Base-by-base conservation (phyloP, 2,329 filamentous ascomycete genomes). In the Bertia moriformis region DNA sequence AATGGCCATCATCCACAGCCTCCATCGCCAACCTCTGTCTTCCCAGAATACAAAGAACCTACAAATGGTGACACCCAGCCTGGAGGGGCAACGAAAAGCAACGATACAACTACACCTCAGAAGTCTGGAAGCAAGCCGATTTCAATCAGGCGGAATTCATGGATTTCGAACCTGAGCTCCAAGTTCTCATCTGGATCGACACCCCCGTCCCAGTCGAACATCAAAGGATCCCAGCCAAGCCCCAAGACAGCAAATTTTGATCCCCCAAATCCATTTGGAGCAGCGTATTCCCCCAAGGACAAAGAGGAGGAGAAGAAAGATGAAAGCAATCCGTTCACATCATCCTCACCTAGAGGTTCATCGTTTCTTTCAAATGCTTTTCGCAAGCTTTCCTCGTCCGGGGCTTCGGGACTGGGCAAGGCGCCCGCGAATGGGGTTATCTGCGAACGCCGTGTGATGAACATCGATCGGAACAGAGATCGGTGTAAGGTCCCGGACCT, bases 81-180 rank as follows among this genome's bases (percentile, higher is more conserved):
- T n/a, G n/a, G n/a, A n/a, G n/a, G n/a, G n/a, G n/a, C n/a, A n/a
- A n/a, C n/a, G n/a, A n/a, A n/a, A n/a, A n/a, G n/a, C n/a, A n/a
- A n/a, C n/a, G n/a, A n/a, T n/a, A n/a, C n/a, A n/a, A n/a, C n/a
- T n/a, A 35, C 32, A 12, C 32, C 32, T 35, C 32, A 10, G 32
- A 35, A 27, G 22, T 10, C n/a, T n/a, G n/a, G 24, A 29, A 29
- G 24, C 24, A 29, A 10, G n/a, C 24, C 24, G n/a, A 10, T 10
- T 14, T 58, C 63, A 2, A 57, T 62, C 39, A 72, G 86, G 46
- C 63, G 75, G 40, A 79, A 78, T 44, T 94, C 88, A 13, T 98
- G 91, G 91, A 88, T 96, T 51, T 85, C 84, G 41, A 94, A 78
- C 52, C 76, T 96, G 47, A 93, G 86, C 46, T 89, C 85, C 47